A percentile compares a stretch with the other conserved stretches of the same genome.
Evolutionary conservation across 805 yeast species (phyloP).

Genomic region (Metschnikowia similis): DNA sequence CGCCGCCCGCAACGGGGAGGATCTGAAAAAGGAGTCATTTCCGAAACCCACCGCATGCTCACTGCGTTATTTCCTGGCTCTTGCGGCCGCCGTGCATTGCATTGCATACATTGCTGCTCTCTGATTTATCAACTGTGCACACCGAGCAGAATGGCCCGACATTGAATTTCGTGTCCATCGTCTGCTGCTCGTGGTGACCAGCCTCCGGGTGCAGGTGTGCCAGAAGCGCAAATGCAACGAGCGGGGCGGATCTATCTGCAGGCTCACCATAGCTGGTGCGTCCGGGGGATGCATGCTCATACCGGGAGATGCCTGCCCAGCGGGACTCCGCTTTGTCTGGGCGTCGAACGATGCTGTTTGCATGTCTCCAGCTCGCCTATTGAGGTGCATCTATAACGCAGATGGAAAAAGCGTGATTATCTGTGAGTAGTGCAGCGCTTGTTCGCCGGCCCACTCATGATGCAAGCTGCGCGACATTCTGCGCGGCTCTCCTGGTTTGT

Average conservation of each 20-base stretch:
- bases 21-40: background rate
- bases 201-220: too few species aligned
- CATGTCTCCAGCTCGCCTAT: slow-evolving; percentile 1
- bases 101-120: background rate
- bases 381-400: background rate
- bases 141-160: background rate
- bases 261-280: too few species aligned
- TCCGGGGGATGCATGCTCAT: too few species aligned
- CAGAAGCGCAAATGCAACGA: too few species aligned
- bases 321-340: background rate
- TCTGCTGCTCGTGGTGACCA: background rate
- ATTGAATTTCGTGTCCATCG: background rate
- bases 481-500: background rate
- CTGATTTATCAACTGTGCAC: background rate
- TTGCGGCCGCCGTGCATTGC: background rate
- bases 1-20: too few species aligned
- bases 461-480: slow-evolving; percentile 5
- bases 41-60: background rate
- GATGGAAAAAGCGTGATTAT: background rate
- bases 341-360: background rate
- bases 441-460: background rate
- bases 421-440: background rate
- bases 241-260: too few species aligned
- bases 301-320: background rate
- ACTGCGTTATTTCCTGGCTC: background rate